phyloP scores from a whole-genome alignment of 306 rosid genomes.

The Lupinus albus region DNA sequence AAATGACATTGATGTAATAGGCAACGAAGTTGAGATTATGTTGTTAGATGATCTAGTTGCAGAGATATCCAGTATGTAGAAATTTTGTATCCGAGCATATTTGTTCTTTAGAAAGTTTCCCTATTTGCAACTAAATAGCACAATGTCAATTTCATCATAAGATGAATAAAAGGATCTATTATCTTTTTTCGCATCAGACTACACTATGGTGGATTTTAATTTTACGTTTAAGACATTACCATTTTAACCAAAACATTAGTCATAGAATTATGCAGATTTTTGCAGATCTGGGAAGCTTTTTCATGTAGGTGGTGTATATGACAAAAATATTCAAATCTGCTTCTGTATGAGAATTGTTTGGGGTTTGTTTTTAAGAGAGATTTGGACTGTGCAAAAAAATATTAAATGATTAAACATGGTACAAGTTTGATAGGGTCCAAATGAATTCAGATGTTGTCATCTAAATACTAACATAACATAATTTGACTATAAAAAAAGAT shows the following conservation, averaged over 20 bases:
- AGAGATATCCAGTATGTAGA: slow-evolving; percentile 56
- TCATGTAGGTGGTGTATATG: background rate
- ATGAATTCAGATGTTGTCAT: background rate
- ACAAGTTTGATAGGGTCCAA: background rate
- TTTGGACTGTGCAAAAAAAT: background rate
- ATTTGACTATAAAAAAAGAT: too few species aligned
- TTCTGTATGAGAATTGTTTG: too few species aligned
- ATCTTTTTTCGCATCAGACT: slow-evolving; percentile 21
- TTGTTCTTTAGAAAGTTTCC: slow-evolving; percentile 37
- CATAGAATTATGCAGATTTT: background rate
- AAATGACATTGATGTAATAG: slow-evolving; percentile 62
- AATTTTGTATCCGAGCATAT: slow-evolving; percentile 43
- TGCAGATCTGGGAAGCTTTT: slow-evolving; percentile 8
- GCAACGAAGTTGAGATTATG: slow-evolving; percentile 63
- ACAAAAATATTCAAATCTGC: background rate
- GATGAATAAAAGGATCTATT: slow-evolving; percentile 54
- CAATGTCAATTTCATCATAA: slow-evolving; percentile 53
- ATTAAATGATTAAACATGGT: background rate
- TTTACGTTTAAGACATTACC: background rate
- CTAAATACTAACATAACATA: too few species aligned
- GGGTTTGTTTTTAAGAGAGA: background rate
- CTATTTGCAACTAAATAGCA: slow-evolving; percentile 53
- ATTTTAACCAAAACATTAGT: background rate
- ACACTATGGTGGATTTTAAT: background rate
- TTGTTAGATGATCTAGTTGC: slow-evolving; percentile 72